These are phyloP conservation scores for Rhizopogon vesiculosus DNA, from an alignment of 768 basidiomycete genomes.

Conservation along the genomic window DNA sequence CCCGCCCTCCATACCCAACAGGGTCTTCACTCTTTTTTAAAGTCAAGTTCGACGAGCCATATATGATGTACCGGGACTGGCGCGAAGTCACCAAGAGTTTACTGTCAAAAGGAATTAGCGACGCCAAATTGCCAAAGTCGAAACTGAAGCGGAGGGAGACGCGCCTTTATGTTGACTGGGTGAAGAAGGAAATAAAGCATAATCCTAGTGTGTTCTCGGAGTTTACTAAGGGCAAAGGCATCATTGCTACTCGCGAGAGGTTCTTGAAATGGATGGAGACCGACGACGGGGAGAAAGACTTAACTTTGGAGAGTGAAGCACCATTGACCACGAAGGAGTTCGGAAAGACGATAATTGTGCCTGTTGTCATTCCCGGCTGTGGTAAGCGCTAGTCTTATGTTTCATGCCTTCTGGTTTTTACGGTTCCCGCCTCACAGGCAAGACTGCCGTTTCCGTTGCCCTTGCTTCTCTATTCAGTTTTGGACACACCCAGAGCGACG, in stretches of 20 bases:
- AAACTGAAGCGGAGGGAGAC: constrained; percentile 80
- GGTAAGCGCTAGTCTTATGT: constrained; percentile 45
- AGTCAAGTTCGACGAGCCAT: constrained; percentile 98
- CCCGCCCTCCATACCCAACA: constrained; percentile 60
- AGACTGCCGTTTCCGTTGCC: constrained; percentile 81
- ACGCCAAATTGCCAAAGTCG: constrained; percentile 46
- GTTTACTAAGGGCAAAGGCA: constrained; percentile 72
- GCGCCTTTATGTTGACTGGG: constrained; percentile 77
- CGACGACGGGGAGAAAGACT: constrained; percentile 37
- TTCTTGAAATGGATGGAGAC: constrained; percentile 68
- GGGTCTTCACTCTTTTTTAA: constrained; percentile 98
- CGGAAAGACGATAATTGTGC: constrained; percentile 80
- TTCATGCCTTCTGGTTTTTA: not conserved
- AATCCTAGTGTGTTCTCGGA: constrained; percentile 57
- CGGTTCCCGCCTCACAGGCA: constrained; percentile 46
- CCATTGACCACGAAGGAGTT: constrained; percentile 23
- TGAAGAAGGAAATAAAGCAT: constrained; percentile 63
- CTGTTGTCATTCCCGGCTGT: constrained; percentile 89
- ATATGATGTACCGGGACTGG: constrained; percentile 99
- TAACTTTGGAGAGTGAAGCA: constrained; percentile 23
- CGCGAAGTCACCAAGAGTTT: constrained; percentile 85
- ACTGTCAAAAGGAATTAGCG: constrained; percentile 34
- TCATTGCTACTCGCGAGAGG: constrained; percentile 75
- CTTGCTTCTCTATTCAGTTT: constrained; percentile 77
- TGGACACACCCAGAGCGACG: constrained; percentile 92